These are phyloP conservation scores for Fusarium pininemorale DNA, from an alignment of 2,329 filamentous ascomycete species.

Conservation along the genomic window DNA sequence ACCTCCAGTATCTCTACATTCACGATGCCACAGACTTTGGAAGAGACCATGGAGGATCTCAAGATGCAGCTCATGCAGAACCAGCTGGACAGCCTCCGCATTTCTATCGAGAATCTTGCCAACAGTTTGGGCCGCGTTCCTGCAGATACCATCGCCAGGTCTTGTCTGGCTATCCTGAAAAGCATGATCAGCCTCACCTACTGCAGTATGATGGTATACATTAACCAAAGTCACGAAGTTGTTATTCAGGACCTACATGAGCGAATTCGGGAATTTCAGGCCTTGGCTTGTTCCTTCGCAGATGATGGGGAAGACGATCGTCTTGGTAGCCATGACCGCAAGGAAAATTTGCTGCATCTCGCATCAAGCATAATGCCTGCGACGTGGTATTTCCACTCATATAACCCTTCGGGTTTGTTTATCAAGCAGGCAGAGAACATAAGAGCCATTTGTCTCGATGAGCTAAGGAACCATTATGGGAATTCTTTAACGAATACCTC, in stretches of 20 bases:
- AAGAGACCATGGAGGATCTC: neutral
- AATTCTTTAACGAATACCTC: neutral
- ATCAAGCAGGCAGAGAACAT: neutral
- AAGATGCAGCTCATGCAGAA: neutral
- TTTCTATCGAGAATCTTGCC: neutral
- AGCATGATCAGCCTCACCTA: neutral
- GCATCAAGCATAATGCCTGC: neutral
- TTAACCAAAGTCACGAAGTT: neutral
- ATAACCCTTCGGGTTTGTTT: neutral
- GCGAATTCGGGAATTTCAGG: neutral
- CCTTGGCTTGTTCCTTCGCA: neutral
- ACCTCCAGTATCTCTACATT: neutral
- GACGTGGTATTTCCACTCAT: neutral
- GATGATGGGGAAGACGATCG: neutral
- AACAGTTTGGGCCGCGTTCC: neutral
- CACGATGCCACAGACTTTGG: neutral
- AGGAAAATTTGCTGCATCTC: neutral
- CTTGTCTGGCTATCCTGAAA: neutral
- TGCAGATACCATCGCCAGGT: neutral
- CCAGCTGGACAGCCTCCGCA: neutral
- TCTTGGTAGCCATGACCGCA: neutral
- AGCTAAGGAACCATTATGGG: neutral
- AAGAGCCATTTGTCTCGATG: neutral
- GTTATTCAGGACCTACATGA: rapidly evolving
- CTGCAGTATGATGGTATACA: neutral